A percentile compares a stretch with the other conserved stretches of the same genome.
Evolutionary conservation across 1,139 yeast genomes (phyloP).

Genomic region (Hemisphaericaspora xylanilytica): DNA sequence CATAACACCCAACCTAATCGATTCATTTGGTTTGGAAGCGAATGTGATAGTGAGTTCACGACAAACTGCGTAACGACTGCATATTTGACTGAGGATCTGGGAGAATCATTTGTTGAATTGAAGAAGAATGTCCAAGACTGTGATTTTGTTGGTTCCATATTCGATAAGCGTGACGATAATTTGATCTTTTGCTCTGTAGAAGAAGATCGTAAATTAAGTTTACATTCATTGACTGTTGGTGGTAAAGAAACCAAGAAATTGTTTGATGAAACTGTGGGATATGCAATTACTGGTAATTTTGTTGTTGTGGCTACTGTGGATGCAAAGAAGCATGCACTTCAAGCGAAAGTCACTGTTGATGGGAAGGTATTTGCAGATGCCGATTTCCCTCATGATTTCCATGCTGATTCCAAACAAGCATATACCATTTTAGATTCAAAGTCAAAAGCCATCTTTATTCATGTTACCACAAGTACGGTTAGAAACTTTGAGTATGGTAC

Average conservation of each 20-base stretch:
- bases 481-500: slow-evolving; percentile 67
- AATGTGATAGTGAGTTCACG: slow-evolving; percentile 45
- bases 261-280: slow-evolving; percentile 38
- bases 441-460: slow-evolving; percentile 75
- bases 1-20: slow-evolving; percentile 53
- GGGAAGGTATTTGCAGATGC: slow-evolving; percentile 82
- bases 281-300: slow-evolving; percentile 51
- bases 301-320: slow-evolving; percentile 76
- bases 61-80: slow-evolving; percentile 55
- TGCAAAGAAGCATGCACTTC: slow-evolving; percentile 41
- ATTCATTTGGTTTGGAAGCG: slow-evolving; percentile 69
- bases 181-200: slow-evolving; percentile 62
- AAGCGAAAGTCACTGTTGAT: slow-evolving; percentile 75
- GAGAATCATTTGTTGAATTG: slow-evolving; percentile 56
- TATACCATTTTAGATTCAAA: slow-evolving; percentile 81
- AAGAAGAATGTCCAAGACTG: slow-evolving; percentile 55
- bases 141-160: slow-evolving; percentile 61
- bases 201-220: slow-evolving; percentile 19
- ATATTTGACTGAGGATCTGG: slow-evolving; percentile 61
- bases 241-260: slow-evolving; percentile 17
- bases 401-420: slow-evolving; percentile 66
- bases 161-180: slow-evolving; percentile 42
- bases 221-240: slow-evolving; percentile 29
- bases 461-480: slow-evolving; percentile 64
- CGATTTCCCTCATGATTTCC: slow-evolving; percentile 68